These are phyloP conservation scores for Nemania serpens DNA, from an alignment of 2,329 filamentous ascomycete species.

Conservation along the genomic window DNA sequence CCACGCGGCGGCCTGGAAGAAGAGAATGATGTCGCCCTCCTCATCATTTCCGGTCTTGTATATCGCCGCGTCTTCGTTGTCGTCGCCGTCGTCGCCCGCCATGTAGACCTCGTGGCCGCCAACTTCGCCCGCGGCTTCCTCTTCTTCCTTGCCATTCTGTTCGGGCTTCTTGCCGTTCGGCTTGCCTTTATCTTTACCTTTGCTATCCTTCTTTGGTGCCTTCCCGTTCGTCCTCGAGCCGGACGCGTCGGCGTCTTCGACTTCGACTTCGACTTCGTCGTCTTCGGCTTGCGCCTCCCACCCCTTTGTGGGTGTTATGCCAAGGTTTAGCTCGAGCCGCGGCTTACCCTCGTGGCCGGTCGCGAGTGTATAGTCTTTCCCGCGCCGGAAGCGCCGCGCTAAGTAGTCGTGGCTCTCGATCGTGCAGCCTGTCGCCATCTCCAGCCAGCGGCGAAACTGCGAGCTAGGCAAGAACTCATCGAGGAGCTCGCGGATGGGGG, in stretches of 20 bases:
- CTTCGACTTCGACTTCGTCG: conserved; percentile 44
- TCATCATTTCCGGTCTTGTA: conserved; percentile 79
- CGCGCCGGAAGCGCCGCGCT: conserved; percentile 85
- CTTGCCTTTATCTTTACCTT: conserved; percentile 35
- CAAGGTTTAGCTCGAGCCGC: conserved; percentile 84
- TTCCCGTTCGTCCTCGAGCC: conserved; percentile 38
- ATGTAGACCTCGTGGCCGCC: conserved; percentile 91
- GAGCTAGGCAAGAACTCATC: conserved; percentile 81
- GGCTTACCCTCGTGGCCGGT: conserved; percentile 79
- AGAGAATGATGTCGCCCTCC: conserved; percentile 70
- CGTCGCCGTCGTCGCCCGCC: conserved; percentile 76
- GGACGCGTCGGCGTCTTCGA: conserved; percentile 24
- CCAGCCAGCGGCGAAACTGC: conserved; percentile 88
- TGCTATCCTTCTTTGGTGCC: conserved; percentile 41
- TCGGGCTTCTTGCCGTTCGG: conserved; percentile 39
- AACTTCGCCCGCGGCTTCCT: conserved; percentile 56
- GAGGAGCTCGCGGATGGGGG: conserved; percentile 76
- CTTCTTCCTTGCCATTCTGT: conserved; percentile 40
- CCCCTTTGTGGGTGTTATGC: conserved; percentile 80
- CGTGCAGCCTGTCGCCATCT: conserved; percentile 76
- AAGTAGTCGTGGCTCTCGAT: conserved; percentile 76
- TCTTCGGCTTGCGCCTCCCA: conserved; percentile 77
- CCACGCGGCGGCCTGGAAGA: conserved; percentile 72
- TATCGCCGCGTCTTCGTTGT: conserved; percentile 77
- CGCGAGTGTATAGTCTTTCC: conserved; percentile 90